Conservation (phyloP, 2,329 filamentous ascomycete species). For the Penicillium psychrosexuale region DNA sequence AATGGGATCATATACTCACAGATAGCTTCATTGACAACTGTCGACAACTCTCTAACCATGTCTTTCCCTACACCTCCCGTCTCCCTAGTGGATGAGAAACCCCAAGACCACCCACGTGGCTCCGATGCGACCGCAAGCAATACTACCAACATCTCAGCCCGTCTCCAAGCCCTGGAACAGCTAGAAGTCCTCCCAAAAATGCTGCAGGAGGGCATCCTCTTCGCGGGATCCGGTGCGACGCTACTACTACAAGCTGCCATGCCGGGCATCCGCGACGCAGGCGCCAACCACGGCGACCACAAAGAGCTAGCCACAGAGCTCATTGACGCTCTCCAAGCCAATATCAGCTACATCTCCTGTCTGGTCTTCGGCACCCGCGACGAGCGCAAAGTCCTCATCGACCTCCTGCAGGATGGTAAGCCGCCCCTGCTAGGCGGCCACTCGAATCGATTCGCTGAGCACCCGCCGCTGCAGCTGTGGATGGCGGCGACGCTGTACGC, state of each 20-base stretch:
- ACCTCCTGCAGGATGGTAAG: constrained; percentile 22
- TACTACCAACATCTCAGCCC: constrained; percentile 15
- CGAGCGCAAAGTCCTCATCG: constrained; percentile 31
- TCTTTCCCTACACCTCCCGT: constrained; percentile 19
- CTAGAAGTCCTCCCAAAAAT: constrained; percentile 37
- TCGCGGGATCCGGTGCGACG: constrained; percentile 35
- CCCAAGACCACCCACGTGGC: not conserved
- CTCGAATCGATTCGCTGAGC: constrained; percentile 23
- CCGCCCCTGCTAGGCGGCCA: constrained; percentile 22
- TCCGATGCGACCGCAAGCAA: not conserved
- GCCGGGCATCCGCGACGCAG: constrained; percentile 24
- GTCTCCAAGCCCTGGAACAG: constrained; percentile 31
- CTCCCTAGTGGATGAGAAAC: constrained; percentile 18
- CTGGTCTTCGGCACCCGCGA: constrained; percentile 32
- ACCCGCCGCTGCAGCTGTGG: constrained; percentile 29
- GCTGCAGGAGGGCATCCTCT: constrained; percentile 36
- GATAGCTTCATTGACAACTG: no score
- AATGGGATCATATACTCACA: not conserved
- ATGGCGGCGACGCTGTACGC: constrained; percentile 37
- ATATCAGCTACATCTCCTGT: constrained; percentile 35
- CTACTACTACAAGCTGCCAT: constrained; percentile 36
- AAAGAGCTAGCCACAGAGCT: constrained; percentile 30
- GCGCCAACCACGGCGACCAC: constrained; percentile 3
- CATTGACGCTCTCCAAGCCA: constrained; percentile 29
- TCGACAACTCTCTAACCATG: constrained; percentile 1